Base-by-base conservation (phyloP, 257 asterid genomes). In the Solanum chmielewskii region DNA sequence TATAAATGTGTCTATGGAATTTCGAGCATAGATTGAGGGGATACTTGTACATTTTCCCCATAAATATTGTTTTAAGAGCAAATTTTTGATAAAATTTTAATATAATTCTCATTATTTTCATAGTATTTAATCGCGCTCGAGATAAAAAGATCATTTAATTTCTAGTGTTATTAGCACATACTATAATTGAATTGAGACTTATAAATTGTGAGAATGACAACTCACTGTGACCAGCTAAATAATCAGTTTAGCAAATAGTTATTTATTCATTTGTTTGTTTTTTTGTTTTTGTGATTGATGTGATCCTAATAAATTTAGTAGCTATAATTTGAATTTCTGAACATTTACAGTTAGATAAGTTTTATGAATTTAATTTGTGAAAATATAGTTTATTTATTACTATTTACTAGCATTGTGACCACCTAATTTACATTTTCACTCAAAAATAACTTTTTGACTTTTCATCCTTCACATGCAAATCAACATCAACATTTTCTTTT, bases 371-470 rank as follows among this genome's bases (percentile, higher is more conserved):
- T 18, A 16, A 33, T 7, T 71, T 31, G 23, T 71, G 78, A 71
- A 33, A 33, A 35, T 25, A 71, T 35, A 9, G 45, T 18, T 71
- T 12, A 42, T 71, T 71, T 71, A 71, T 71, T 71, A 33, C 77
- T 69, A 31, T 37, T 2, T 5, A 35, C 45, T 71, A 35, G 78
- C 78, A 33, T 71, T 15, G 45, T 18, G 45, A 35, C 78, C 45
- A 71, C 78, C 78, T 71, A 71, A 71, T 71, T 71, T 71, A 33
- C 45, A 35, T 33, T 71, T 71, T 71, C 27, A 35, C 78, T 71
- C 25, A 14, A 69, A 18, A 16, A 11, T 16, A 8, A 35, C 14
- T 71, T 71, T 71, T 35, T 71, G 78, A 71, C 78, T 71, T 35
- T 71, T 18, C 41, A 35, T 3, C 78, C 27, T 71, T 71, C 27